phyloP scores from a whole-genome alignment of 2,329 filamentous ascomycete species.

The Ophiocordyceps camponoti-saundersi region DNA sequence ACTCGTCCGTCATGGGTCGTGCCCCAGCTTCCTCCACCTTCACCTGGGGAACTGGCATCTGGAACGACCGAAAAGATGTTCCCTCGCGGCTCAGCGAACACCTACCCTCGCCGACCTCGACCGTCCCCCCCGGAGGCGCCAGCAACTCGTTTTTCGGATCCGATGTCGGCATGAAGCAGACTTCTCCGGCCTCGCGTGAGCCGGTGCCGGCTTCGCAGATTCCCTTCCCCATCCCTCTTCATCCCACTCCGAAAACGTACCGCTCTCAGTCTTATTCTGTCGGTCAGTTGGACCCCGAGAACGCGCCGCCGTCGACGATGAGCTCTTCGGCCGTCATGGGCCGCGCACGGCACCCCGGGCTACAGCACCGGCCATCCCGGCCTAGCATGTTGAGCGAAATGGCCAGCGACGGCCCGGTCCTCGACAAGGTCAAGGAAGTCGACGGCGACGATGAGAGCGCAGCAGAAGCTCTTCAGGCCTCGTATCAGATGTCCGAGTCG shows the following conservation, averaged over 20 bases:
- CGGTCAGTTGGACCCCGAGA: constrained; percentile 66
- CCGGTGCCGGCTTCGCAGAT: constrained; percentile 46
- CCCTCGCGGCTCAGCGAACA: constrained; percentile 60
- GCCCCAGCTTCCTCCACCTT: constrained; percentile 34
- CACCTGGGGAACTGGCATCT: constrained; percentile 66
- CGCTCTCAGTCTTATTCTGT: constrained; percentile 95
- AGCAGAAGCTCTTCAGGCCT: constrained; percentile 29
- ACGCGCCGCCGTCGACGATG: constrained; percentile 20
- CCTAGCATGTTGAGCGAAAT: constrained; percentile 62
- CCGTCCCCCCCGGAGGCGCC: constrained; percentile 26
- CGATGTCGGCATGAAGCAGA: constrained; percentile 27
- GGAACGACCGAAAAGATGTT: constrained; percentile 70
- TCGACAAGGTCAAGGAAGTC: constrained; percentile 54
- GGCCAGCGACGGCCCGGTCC: constrained; percentile 42
- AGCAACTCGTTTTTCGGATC: constrained; percentile 30
- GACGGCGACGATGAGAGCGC: constrained; percentile 47
- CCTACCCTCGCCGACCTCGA: constrained; percentile 57
- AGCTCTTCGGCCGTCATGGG: constrained; percentile 30
- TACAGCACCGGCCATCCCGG: constrained; percentile 69
- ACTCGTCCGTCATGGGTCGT: constrained; percentile 30
- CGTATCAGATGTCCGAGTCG: constrained; percentile 36
- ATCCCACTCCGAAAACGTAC: constrained; percentile 83
- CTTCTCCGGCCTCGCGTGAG: constrained; percentile 33
- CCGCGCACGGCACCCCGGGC: constrained; percentile 43
- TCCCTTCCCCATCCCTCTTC: constrained; percentile 73